These are phyloP conservation scores for rapeseed (Brassica napus) DNA, from an alignment of 345 rosid species.

Conservation along the genomic window Da-Ae NC_063435.1:896501-897000, in stretches of 20 bases:
- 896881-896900: neutral
- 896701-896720: neutral
- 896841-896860: neutral
- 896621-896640: neutral
- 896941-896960: neutral
- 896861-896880: neutral
- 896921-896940: neutral
- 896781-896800: neutral
- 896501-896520: neutral
- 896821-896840: constrained; percentile 17
- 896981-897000: neutral
- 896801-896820: constrained; percentile 12
- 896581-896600: neutral
- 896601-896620: neutral
- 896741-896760: neutral
- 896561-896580: neutral
- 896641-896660: neutral
- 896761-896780: neutral
- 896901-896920: too few species aligned
- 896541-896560: neutral
- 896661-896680: neutral
- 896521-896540: neutral
- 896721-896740: neutral
- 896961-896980: neutral
- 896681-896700: neutral